A percentile compares a stretch with the other conserved stretches of the same genome.
phyloP scores from a whole-genome alignment of 495 filamentous ascomycete species.

The Melanomma pulvis-pyrius region DNA sequence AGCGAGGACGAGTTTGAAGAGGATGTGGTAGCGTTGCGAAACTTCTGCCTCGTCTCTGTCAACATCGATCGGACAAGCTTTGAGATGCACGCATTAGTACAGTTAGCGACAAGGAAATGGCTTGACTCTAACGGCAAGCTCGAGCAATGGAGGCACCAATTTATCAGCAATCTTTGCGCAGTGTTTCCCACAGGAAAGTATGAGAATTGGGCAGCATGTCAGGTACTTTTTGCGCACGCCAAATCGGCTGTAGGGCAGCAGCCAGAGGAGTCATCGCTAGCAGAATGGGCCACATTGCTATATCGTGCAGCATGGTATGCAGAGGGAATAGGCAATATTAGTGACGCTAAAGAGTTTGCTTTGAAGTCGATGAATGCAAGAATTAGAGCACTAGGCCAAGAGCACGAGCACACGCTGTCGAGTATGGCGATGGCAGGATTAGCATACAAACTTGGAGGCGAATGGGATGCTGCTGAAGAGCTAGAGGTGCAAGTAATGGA shows the following conservation, averaged over 20 bases:
- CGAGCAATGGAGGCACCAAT: conserved; percentile 48
- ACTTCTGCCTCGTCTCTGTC: conserved; percentile 33
- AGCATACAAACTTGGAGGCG: not conserved
- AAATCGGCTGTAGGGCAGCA: not conserved
- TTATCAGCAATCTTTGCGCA: conserved; percentile 45
- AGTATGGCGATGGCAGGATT: conserved; percentile 8
- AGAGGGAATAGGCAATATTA: conserved; percentile 4
- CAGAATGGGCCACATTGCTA: conserved; percentile 38
- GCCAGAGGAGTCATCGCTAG: conserved; percentile 4
- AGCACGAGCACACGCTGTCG: conserved; percentile 7
- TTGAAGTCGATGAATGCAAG: conserved; percentile 7
- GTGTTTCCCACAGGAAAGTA: conserved; percentile 49
- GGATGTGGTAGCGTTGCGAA: not conserved
- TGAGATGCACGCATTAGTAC: conserved; percentile 55
- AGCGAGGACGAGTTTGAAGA: conserved; percentile 14
- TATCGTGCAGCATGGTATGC: conserved; percentile 26
- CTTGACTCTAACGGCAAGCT: conserved; percentile 44
- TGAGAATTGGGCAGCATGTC: conserved; percentile 41
- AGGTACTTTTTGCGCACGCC: conserved; percentile 43
- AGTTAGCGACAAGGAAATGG: conserved; percentile 52
- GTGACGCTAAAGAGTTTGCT: conserved; percentile 13
- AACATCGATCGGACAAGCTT: conserved; percentile 37
- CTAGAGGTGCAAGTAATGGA: conserved; percentile 22
- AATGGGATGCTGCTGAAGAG: conserved; percentile 7
- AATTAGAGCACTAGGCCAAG: conserved; percentile 12